phyloP scores from a whole-genome alignment of 805 yeast genomes.

The Monosporozyma unispora region DNA sequence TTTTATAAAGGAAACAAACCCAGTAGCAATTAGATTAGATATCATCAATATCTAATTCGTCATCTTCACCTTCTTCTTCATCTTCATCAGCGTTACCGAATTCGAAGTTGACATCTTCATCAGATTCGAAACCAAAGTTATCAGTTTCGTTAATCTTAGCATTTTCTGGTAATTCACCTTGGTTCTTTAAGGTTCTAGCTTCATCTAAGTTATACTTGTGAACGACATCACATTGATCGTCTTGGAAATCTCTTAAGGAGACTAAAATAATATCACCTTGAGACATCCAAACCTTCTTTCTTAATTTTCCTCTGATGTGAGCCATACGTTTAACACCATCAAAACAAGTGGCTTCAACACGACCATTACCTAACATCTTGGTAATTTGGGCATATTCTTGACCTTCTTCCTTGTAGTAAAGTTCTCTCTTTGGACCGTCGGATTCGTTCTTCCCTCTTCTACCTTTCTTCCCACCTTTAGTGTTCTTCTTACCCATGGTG shows the following conservation, averaged over 20 bases:
- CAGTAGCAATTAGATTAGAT: slow-evolving; percentile 39
- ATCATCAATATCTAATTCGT: slow-evolving; percentile 84
- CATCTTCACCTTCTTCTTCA: slow-evolving; percentile 56
- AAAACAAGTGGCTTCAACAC: slow-evolving; percentile 91
- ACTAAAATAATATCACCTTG: slow-evolving; percentile 97
- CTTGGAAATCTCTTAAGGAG: slow-evolving; percentile 96
- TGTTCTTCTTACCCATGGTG: slow-evolving; percentile 32
- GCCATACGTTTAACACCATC: slow-evolving; percentile 93
- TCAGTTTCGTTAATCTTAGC: slow-evolving; percentile 98
- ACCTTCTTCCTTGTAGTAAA: slow-evolving; percentile 85
- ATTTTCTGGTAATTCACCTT: slow-evolving; percentile 94
- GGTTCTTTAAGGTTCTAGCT: slow-evolving; percentile 90
- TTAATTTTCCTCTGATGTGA: slow-evolving; percentile 95
- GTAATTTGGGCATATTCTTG: slow-evolving; percentile 98
- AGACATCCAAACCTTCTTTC: slow-evolving; percentile 99
- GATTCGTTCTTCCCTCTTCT: slow-evolving; percentile 97
- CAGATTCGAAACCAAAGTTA: slow-evolving; percentile 92
- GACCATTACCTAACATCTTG: slow-evolving; percentile 97
- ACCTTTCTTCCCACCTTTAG: slow-evolving; percentile 78
- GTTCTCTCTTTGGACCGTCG: slow-evolving; percentile 87
- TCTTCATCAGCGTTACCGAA: slow-evolving; percentile 88
- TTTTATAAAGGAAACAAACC: not conserved
- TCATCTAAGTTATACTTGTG: slow-evolving; percentile 96
- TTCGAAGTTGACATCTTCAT: slow-evolving; percentile 96
- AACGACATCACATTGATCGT: slow-evolving; percentile 95